Conservation (phyloP, 169 alveolate species). For the Plasmodium gonderi region DNA sequence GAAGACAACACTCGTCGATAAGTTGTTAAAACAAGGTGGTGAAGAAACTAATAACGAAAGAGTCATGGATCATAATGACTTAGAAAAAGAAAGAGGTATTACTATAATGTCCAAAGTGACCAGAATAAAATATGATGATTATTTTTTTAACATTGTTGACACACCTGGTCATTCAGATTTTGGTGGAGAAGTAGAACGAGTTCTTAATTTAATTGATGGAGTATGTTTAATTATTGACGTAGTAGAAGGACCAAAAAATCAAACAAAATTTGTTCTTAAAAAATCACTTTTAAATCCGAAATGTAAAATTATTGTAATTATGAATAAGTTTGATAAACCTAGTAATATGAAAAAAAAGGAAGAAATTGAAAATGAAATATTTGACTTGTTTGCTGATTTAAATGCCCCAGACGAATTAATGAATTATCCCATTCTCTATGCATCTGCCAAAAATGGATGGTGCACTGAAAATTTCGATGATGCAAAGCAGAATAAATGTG, state of each 20-base stretch:
- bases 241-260: slow-evolving; percentile 96
- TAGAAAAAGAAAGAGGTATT: slow-evolving; percentile 97
- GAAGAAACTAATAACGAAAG: slow-evolving; percentile 79
- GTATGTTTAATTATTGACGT: slow-evolving; percentile 96
- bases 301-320: slow-evolving; percentile 81
- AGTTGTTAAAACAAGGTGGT: slow-evolving; percentile 83
- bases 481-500: slow-evolving; percentile 47
- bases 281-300: slow-evolving; percentile 86
- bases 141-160: slow-evolving; percentile 86
- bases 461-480: slow-evolving; percentile 76
- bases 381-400: slow-evolving; percentile 91
- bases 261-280: slow-evolving; percentile 87
- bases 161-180: slow-evolving; percentile 98
- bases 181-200: slow-evolving; percentile 98
- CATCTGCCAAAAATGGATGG: slow-evolving; percentile 93
- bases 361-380: slow-evolving; percentile 94
- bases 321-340: slow-evolving; percentile 85
- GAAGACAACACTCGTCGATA: slow-evolving; percentile 98
- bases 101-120: slow-evolving; percentile 97
- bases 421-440: slow-evolving; percentile 93
- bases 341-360: slow-evolving; percentile 83
- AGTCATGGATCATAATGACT: slow-evolving; percentile 92
- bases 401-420: slow-evolving; percentile 93
- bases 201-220: slow-evolving; percentile 96
- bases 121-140: slow-evolving; percentile 90